Evolutionary conservation across 1,284 basidiomycete species (phyloP), one percentile per base, ranked within the genome.

Genomic region (Megacollybia platyphylla): DNA sequence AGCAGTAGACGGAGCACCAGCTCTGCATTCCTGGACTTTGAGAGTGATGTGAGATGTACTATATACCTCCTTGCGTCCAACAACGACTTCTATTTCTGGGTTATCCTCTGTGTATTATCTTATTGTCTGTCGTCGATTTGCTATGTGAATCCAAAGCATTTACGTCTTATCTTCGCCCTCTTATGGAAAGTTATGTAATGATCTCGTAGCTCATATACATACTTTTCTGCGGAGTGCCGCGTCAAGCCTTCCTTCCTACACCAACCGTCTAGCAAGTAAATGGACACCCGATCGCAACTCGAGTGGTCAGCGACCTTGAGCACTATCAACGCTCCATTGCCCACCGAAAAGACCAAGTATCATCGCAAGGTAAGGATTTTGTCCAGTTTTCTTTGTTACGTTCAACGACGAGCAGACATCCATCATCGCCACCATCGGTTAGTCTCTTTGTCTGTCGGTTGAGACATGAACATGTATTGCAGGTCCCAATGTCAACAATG

Each of bases 391-490:
- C 31, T 5, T 36, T 34, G n/a, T 15, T 8, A 36, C 15, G 11
- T 39, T 40, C 31, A 34, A 31, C 44, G 48, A 44, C 35, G 47
- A 44, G 26, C 51, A 97, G 93, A 96, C 91, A 13, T 71, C 86
- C 48, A 96, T 97, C 67, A 96, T 97, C 58, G 92, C 90, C 47
- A 97, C 92, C 48, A 97, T 97, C 57, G 92, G 91, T 88, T 53
- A 48, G 68, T 48, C 40, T 38, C 36, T 11, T 27, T 15, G 29
- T 47, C 44, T 39, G 15, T 39, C 5, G 36, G 30, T 40, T 43
- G 41, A 18, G 35, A 31, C 15, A 32, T 40, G 40, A 36, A 29
- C 42, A 48, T 18, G 44, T 40, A n/a, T 37, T 44, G 32, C 51
- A 90, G 87, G 87, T 43, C 92, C 93, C 51, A 96, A 94, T 69